These are phyloP conservation scores for Cronartium quercuum DNA, from an alignment of 1,284 basidiomycete species.

Conservation along the genomic window DNA sequence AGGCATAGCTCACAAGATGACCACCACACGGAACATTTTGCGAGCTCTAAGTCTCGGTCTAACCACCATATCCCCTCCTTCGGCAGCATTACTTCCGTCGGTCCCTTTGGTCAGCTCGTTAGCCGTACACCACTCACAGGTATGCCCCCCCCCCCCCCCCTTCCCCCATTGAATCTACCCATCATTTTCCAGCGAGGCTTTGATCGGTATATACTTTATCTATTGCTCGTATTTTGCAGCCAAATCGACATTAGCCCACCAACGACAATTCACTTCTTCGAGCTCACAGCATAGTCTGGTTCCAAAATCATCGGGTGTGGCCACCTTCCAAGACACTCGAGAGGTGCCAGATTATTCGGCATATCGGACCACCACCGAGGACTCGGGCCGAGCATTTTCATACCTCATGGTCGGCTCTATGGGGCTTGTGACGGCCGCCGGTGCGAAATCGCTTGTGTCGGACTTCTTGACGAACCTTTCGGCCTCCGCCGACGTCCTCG, in stretches of 20 bases:
- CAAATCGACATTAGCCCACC: conserved; percentile 60
- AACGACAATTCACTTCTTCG: conserved; percentile 52
- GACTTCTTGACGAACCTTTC: conserved; percentile 95
- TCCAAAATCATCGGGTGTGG: conserved; percentile 40
- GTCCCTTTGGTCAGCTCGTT: conserved; percentile 5
- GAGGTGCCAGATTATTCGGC: conserved; percentile 80
- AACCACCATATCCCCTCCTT: conserved; percentile 13
- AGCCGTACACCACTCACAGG: conserved; percentile 21
- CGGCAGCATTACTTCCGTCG: neutral
- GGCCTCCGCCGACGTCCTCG: conserved; percentile 95
- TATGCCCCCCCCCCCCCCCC: too few species aligned
- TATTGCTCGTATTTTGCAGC: conserved; percentile 55
- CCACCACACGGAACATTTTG: conserved; percentile 15
- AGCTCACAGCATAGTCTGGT: conserved; percentile 43
- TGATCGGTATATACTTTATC: conserved; percentile 50
- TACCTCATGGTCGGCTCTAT: conserved; percentile 98
- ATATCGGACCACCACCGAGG: conserved; percentile 66
- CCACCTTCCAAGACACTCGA: conserved; percentile 44
- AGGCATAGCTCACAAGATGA: neutral
- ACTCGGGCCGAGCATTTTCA: conserved; percentile 73
- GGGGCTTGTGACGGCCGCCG: conserved; percentile 86
- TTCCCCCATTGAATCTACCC: neutral
- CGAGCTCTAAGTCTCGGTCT: conserved; percentile 6
- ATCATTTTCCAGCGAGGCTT: neutral
- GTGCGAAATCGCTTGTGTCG: conserved; percentile 85